phyloP scores from a whole-genome alignment of 345 rosid genomes.

The Eucalyptus curtisii region DNA sequence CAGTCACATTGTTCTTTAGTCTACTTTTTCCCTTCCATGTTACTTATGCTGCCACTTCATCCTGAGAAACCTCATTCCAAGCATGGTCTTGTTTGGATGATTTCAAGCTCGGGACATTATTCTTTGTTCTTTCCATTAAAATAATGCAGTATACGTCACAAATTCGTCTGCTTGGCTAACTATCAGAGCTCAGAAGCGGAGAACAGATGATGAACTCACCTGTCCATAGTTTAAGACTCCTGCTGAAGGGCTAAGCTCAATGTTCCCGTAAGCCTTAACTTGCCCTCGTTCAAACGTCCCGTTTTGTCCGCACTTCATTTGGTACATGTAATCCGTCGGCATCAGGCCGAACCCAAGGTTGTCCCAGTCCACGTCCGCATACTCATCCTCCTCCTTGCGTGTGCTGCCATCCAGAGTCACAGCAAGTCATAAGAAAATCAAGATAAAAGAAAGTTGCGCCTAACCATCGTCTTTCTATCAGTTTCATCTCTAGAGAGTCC shows the following conservation, averaged over 20 bases:
- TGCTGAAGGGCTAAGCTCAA: slow-evolving; percentile 70
- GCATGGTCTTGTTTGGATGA: neutral
- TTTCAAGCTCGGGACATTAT: neutral
- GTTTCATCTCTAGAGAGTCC: neutral
- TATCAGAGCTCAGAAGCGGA: neutral
- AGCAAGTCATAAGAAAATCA: neutral
- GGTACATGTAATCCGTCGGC: slow-evolving; percentile 74
- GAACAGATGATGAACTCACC: slow-evolving; percentile 19
- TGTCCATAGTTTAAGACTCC: slow-evolving; percentile 87
- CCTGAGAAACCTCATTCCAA: neutral
- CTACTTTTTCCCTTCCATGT: neutral
- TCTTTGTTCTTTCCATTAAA: neutral
- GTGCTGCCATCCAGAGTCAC: neutral
- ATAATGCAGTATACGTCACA: too few relatives aligned
- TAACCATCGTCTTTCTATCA: neutral
- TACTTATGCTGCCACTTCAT: neutral
- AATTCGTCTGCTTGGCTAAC: neutral
- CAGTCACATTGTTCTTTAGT: neutral
- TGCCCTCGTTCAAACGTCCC: slow-evolving; percentile 33
- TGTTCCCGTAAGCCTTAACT: slow-evolving; percentile 37
- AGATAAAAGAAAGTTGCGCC: neutral
- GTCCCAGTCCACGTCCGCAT: slow-evolving; percentile 77
- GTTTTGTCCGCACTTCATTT: slow-evolving; percentile 38
- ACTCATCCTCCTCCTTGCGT: slow-evolving; percentile 29
- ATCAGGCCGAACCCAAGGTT: slow-evolving; percentile 58